Conservation (phyloP, 1,284 basidiomycete species). For the Trichosporon sp. region DNA sequence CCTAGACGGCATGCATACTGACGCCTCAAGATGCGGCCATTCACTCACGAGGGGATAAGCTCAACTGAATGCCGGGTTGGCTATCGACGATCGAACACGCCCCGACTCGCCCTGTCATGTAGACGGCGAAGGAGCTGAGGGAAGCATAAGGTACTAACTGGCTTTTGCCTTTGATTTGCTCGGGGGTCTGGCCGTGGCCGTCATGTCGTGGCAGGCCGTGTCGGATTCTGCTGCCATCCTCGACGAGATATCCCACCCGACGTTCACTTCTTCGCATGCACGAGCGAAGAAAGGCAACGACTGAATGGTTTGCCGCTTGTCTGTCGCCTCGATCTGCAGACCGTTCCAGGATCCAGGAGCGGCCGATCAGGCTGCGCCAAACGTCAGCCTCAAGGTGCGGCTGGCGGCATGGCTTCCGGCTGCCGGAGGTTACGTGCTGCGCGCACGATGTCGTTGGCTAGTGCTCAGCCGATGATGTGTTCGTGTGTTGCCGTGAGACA, state of each 20-base stretch:
- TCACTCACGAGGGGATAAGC: constrained; percentile 3
- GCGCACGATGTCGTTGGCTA: not conserved
- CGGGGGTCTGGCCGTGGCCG: constrained; percentile 7
- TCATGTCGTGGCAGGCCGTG: not conserved
- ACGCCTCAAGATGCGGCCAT: not conserved
- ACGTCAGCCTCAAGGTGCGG: not conserved
- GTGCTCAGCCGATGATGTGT: not conserved
- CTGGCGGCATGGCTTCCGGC: not conserved
- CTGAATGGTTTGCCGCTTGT: not conserved
- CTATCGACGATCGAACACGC: constrained; percentile 13
- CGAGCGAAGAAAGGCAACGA: not conserved
- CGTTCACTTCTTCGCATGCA: not conserved
- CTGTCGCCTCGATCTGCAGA: not conserved
- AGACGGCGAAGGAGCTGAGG: not conserved
- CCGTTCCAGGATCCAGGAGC: not conserved
- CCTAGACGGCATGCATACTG: constrained; percentile 3
- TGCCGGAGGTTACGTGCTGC: constrained; percentile 3
- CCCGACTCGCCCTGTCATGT: not conserved
- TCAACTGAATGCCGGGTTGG: constrained; percentile 15
- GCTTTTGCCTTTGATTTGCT: not conserved
- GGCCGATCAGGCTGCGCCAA: too few relatives aligned
- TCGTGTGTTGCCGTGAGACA: not conserved
- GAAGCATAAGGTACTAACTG: not conserved
- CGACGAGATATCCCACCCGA: too few relatives aligned
- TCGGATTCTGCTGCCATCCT: not conserved